phyloP scores from a whole-genome alignment of 1,284 basidiomycete genomes.

The Puccinia horiana region DNA sequence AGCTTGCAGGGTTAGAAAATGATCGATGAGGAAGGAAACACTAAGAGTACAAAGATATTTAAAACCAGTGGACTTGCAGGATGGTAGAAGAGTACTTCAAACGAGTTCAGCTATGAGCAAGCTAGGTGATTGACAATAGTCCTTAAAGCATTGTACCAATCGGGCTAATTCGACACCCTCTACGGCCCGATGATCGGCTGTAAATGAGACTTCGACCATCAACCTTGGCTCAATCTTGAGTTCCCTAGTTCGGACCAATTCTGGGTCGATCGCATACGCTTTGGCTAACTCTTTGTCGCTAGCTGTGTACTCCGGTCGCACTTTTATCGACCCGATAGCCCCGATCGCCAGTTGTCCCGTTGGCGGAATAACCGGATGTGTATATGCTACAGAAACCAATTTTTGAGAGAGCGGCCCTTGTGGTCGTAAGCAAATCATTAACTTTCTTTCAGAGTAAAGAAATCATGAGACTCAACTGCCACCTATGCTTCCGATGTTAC shows the following conservation, averaged over 20 bases:
- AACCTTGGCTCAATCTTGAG: conserved; percentile 65
- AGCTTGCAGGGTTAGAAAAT: too few relatives aligned
- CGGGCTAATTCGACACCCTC: conserved; percentile 89
- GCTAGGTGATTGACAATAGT: conserved; percentile 76
- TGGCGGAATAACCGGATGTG: conserved; percentile 77
- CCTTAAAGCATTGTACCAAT: conserved; percentile 85
- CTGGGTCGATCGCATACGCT: conserved; percentile 1
- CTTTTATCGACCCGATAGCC: conserved; percentile 72
- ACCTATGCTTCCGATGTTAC: conserved; percentile 80
- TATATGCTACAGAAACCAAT: conserved; percentile 57
- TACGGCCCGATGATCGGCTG: conserved; percentile 84
- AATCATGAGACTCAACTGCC: conserved; percentile 63
- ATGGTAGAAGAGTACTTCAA: not conserved
- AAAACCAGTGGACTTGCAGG: not conserved
- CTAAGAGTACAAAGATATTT: too few relatives aligned
- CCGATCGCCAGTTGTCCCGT: conserved; percentile 89
- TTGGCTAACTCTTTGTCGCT: not conserved
- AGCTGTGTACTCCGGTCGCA: conserved; percentile 51
- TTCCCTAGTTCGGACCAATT: conserved; percentile 60
- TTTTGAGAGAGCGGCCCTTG: not conserved
- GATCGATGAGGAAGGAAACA: too few relatives aligned
- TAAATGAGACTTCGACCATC: conserved; percentile 77
- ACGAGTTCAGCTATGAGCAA: conserved; percentile 65
- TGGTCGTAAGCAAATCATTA: not conserved
- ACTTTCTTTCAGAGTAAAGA: not conserved